Percentiles rank a stretch among this genome's conserved stretches.
These are phyloP conservation scores for Ceratocystis destructans DNA, from an alignment of 2,329 filamentous ascomycete species.

Conservation along the genomic window DNA sequence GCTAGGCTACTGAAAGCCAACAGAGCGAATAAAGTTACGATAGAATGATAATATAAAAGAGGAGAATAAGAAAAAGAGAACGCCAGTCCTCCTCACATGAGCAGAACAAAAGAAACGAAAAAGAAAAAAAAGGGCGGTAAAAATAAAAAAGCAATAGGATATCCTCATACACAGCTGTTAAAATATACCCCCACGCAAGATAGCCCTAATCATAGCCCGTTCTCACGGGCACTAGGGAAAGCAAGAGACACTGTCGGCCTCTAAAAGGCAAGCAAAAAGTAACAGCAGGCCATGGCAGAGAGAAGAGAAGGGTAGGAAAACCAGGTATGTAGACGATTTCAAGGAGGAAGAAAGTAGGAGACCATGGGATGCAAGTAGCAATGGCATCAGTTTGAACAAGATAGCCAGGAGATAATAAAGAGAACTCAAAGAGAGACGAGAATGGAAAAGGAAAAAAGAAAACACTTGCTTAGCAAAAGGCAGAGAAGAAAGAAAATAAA, in stretches of 20 bases:
- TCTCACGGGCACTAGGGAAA: not conserved
- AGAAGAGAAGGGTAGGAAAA: not conserved
- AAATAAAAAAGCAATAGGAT: not conserved
- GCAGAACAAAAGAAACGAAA: constrained; percentile 1
- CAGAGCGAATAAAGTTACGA: not conserved
- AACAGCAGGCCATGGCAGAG: not conserved
- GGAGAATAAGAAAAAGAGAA: constrained; percentile 12
- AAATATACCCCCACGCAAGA: not conserved
- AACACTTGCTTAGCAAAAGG: not conserved
- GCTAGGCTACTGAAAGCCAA: not conserved
- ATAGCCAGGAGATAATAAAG: not conserved
- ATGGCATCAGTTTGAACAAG: not conserved
- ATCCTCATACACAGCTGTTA: not conserved
- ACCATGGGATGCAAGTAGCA: not conserved
- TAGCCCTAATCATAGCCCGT: not conserved
- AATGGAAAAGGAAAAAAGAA: constrained; percentile 1
- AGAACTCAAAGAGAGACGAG: not conserved
- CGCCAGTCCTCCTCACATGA: not conserved
- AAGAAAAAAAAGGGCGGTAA: not conserved
- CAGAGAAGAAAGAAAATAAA: constrained; percentile 8
- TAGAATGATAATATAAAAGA: constrained; percentile 4
- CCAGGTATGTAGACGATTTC: constrained; percentile 2
- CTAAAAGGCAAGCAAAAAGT: not conserved
- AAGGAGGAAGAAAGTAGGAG: not conserved
- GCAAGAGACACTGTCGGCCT: not conserved